Base-by-base conservation (phyloP, 2,329 filamentous ascomycete species). In the Sclerotinia spermophila region DNA sequence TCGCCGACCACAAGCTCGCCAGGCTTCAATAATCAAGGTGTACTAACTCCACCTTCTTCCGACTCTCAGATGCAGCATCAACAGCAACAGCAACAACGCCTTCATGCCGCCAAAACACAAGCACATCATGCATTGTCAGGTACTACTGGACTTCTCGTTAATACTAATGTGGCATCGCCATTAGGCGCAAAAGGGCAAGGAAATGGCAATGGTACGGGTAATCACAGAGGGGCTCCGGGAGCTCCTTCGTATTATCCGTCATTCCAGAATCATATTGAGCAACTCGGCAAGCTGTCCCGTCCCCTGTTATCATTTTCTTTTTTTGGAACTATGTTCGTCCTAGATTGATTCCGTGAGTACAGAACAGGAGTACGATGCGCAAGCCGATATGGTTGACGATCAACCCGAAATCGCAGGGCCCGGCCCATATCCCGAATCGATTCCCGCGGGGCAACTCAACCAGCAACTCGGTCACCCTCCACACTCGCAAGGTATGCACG, bases 281-380 rank as follows among this genome's bases (percentile, higher is more conserved):
- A 97, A 85, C 89, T 98, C 81, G 95, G 95, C 92, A 93, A 92
- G 94, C 85, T 86, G 79, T 81, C 86, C 85, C 84, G 78, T 81
- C 82, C 82, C 81, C 79, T 85, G 80, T 80, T 79, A 78, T 69
- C 67, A 65, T 76, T 79, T 77, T 80, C 79, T 77, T 82, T 78
- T 77, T 78, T 85, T 85, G 84, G 85, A 86, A 83, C 84, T 87
- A 80, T 89, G 86, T 86, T 84, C 85, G 85, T 89, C 85, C 86
- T 88, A 89, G 85, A 83, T 86, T 84, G 73, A 92, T 87, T 85
- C 80, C 82, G 81, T 89, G 82, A 84, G 78, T 86, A 85, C 84
- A 97, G 95, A 98, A 84, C 94, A 97, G 86, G 95, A 98, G 84
- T 98, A 97, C 83, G 94, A 97, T 81, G 91, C 93, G 69, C 92